A percentile compares a stretch with the other conserved stretches of the same genome.
Evolutionary conservation across 176 grass and related monocot species (phyloP).

Genomic region (Paspalum vaginatum): DNA sequence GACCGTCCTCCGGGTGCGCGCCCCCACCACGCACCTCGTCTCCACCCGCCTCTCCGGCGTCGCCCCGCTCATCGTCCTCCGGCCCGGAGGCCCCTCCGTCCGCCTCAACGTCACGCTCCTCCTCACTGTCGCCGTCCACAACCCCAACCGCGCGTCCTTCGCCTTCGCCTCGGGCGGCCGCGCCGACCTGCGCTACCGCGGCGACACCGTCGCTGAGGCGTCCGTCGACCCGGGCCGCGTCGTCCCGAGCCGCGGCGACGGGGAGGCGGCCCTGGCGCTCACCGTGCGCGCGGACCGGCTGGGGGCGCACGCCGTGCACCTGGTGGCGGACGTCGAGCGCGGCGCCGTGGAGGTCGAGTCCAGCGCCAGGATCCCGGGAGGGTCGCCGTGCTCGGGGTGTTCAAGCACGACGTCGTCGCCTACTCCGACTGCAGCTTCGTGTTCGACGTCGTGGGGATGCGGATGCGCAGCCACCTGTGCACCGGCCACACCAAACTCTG

Average conservation of each 20-base stretch:
- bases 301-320: not conserved
- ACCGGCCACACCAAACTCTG: slow-evolving; percentile 4
- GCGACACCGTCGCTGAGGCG: not conserved
- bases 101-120: slow-evolving; percentile 66
- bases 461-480: slow-evolving; percentile 2
- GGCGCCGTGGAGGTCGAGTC: slow-evolving; percentile 51
- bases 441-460: not conserved
- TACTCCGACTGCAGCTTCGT: slow-evolving; percentile 38
- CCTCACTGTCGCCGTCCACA: slow-evolving; percentile 46
- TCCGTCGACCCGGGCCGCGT: not conserved
- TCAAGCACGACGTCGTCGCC: slow-evolving; percentile 65
- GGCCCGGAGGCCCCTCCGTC: not conserved
- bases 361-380: slow-evolving; percentile 53
- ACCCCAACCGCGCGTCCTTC: slow-evolving; percentile 71
- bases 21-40: slow-evolving; percentile 49
- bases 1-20: slow-evolving; percentile 55
- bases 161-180: slow-evolving; percentile 34
- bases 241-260: not conserved
- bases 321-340: slow-evolving; percentile 37
- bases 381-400: slow-evolving; percentile 58
- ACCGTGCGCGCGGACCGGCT: slow-evolving; percentile 61
- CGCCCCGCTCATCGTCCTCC: slow-evolving; percentile 45
- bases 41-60: slow-evolving; percentile 48
- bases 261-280: not conserved
- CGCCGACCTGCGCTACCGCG: slow-evolving; percentile 50